Evolutionary conservation across 106 monocot genomes (phyloP).

Genomic region (Ottelia alismoides): DNA sequence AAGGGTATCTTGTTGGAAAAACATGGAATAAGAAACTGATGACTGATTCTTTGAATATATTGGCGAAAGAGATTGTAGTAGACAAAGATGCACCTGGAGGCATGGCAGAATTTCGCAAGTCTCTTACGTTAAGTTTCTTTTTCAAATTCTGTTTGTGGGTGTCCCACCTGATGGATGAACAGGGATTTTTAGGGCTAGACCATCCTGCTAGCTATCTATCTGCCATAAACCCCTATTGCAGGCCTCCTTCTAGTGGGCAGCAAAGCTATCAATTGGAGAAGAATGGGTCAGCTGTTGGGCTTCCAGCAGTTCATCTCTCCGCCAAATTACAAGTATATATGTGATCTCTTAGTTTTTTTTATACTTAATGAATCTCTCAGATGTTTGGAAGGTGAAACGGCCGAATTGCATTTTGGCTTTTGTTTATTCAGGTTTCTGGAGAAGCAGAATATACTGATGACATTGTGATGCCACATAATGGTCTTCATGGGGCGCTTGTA

Average conservation of each 20-base stretch:
- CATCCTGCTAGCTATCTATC: conserved; percentile 28
- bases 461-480: conserved; percentile 46
- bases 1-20: conserved; percentile 43
- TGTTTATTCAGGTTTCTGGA: conserved; percentile 62
- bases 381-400: no score
- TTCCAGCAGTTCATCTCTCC: conserved; percentile 70
- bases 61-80: conserved; percentile 63
- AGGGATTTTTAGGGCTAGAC: conserved; percentile 20
- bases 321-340: conserved; percentile 63
- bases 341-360: conserved; percentile 4
- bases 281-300: conserved; percentile 71
- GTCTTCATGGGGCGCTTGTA: conserved; percentile 74
- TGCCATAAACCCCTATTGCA: conserved; percentile 47
- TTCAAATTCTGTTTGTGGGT: conserved; percentile 95
- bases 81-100: conserved; percentile 89
- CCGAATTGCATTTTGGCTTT: background rate
- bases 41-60: conserved; percentile 35
- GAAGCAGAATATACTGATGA: conserved; percentile 93
- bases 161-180: conserved; percentile 43
- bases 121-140: conserved; percentile 93
- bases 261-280: conserved; percentile 54
- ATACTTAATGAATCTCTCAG: background rate
- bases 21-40: conserved; percentile 57
- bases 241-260: conserved; percentile 38
- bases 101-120: conserved; percentile 94